These are phyloP conservation scores for Vitis rotundifolia DNA, from an alignment of 164 flowering plant species.

Conservation along the genomic window DNA sequence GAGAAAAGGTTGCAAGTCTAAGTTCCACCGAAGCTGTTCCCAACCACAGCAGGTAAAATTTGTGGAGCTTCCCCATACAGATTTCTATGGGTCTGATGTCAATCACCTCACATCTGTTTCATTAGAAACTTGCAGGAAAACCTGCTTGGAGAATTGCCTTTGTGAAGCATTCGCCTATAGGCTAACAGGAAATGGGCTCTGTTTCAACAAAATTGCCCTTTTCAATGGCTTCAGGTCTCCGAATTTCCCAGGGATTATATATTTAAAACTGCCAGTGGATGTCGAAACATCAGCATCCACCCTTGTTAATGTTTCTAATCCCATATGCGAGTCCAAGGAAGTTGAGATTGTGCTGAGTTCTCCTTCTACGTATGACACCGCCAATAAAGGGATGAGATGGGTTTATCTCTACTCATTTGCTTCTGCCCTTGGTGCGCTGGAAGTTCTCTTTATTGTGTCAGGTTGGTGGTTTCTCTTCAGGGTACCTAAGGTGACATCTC, in stretches of 20 bases:
- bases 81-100: conserved; percentile 46
- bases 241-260: conserved; percentile 16
- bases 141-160: conserved; percentile 29
- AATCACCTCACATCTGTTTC: neutral
- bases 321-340: neutral
- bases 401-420: conserved; percentile 28
- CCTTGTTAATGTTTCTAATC: conserved; percentile 5
- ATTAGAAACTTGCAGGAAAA: conserved; percentile 19
- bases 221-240: conserved; percentile 32
- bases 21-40: conserved; percentile 27
- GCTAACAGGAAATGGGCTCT: conserved; percentile 21
- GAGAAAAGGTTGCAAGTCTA: conserved; percentile 48
- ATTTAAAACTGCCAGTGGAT: conserved; percentile 27
- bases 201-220: conserved; percentile 28
- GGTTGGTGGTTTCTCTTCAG: conserved; percentile 31
- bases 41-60: conserved; percentile 18
- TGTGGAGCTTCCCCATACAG: conserved; percentile 25
- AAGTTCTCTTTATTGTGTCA: conserved; percentile 15
- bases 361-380: conserved; percentile 4
- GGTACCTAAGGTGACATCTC: conserved; percentile 10
- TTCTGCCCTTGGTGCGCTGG: conserved; percentile 27
- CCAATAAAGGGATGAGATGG: conserved; percentile 21
- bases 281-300: neutral
- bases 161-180: conserved; percentile 38
- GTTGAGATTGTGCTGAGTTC: neutral